These are phyloP conservation scores for Pythium periplocum DNA, from an alignment of 352 stramenopile species.

Conservation along the genomic window DNA sequence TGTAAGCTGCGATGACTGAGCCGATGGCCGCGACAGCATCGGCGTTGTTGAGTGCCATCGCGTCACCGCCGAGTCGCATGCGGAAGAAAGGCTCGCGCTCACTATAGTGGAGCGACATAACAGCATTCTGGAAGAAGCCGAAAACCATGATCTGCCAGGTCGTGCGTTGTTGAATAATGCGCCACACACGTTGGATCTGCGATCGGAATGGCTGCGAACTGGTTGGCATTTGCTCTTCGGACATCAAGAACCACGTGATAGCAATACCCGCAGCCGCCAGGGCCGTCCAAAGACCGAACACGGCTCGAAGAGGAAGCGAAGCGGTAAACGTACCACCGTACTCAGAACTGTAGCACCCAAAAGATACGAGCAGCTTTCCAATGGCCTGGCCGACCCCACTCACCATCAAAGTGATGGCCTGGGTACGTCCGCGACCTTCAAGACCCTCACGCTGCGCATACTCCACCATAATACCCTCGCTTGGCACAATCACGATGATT, in stretches of 20 bases:
- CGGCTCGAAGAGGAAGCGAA: conserved; percentile 13
- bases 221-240: conserved; percentile 12
- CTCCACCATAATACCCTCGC: conserved; percentile 28
- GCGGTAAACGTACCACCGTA: conserved; percentile 20
- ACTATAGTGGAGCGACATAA: neutral
- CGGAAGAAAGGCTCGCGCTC: conserved; percentile 1
- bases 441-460: conserved; percentile 23
- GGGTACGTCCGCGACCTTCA: conserved; percentile 19
- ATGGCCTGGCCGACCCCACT: conserved; percentile 19
- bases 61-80: conserved; percentile 7
- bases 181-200: conserved; percentile 19
- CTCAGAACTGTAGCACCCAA: conserved; percentile 12
- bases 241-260: conserved; percentile 14
- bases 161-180: conserved; percentile 20
- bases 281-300: conserved; percentile 11
- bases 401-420: conserved; percentile 14
- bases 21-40: conserved; percentile 2
- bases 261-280: conserved; percentile 8
- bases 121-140: conserved; percentile 13
- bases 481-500: conserved; percentile 16
- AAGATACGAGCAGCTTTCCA: conserved; percentile 3
- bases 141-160: conserved; percentile 22
- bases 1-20: neutral
- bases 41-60: conserved; percentile 13
- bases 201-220: conserved; percentile 16